Percentiles rank a stretch among this genome's conserved stretches.
These are phyloP conservation scores for Apostasia shenzhenica DNA, from an alignment of 106 monocot genomes.

Conservation along the genomic window DNA sequence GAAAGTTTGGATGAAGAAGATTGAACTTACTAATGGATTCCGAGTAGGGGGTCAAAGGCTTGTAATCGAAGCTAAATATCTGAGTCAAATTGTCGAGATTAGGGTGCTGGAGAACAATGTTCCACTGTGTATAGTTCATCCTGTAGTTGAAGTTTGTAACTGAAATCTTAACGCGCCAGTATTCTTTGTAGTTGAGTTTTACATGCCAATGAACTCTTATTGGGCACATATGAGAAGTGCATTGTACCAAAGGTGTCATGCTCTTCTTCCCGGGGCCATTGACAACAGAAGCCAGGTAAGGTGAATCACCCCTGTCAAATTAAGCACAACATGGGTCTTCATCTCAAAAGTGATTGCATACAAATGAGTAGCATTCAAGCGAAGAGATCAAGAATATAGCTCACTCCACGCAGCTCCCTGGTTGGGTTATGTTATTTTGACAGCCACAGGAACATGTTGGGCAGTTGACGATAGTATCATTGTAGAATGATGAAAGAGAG, in stretches of 20 bases:
- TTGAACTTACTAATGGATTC: constrained; percentile 42
- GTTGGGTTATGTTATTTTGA: constrained; percentile 42
- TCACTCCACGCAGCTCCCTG: constrained; percentile 56
- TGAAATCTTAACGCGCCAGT: constrained; percentile 58
- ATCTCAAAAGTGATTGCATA: too few relatives aligned
- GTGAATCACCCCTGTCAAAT: constrained; percentile 47
- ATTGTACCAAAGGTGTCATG: constrained; percentile 46
- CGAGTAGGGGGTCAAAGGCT: constrained; percentile 40
- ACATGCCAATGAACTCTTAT: constrained; percentile 73
- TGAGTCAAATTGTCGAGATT: constrained; percentile 55
- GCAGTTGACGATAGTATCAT: constrained; percentile 51
- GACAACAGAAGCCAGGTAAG: constrained; percentile 41
- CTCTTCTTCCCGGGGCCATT: constrained; percentile 51
- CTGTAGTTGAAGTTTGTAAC: constrained; percentile 69
- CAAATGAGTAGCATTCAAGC: too few relatives aligned
- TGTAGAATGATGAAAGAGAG: constrained; percentile 57
- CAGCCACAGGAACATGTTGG: constrained; percentile 55
- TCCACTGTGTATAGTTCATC: constrained; percentile 73
- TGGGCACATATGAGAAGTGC: constrained; percentile 71
- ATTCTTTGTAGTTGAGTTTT: constrained; percentile 58
- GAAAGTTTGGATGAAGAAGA: background rate
- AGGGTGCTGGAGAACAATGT: constrained; percentile 59
- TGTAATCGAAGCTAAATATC: constrained; percentile 61
- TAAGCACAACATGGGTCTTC: too few relatives aligned
- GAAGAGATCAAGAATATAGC: background rate